Percentiles rank a stretch among this genome's conserved stretches.
Evolutionary conservation across 139 green algal species (phyloP).

Genomic region (Yamagishiella unicocca): DNA sequence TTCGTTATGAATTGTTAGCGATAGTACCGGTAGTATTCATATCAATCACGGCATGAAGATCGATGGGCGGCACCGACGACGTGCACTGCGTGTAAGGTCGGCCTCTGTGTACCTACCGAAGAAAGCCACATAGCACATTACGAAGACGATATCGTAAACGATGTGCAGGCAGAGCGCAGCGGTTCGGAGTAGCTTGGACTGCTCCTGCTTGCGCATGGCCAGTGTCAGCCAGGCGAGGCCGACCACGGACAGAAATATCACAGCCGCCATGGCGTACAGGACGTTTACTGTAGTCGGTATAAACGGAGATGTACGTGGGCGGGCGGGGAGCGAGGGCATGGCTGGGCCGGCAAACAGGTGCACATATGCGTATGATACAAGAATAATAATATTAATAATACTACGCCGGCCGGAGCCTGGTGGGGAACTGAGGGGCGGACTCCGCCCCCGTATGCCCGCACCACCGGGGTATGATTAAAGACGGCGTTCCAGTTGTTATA

Average conservation of each 20-base stretch:
- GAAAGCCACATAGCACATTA: constrained; percentile 18
- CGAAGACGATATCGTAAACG: constrained; percentile 26
- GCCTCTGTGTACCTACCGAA: neutral
- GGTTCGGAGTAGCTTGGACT: constrained; percentile 12
- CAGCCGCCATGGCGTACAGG: constrained; percentile 14
- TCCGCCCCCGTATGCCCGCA: too few relatives aligned
- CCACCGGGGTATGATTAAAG: neutral
- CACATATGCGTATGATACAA: neutral
- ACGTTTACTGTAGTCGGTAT: neutral
- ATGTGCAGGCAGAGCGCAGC: constrained; percentile 11
- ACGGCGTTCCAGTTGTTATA: neutral
- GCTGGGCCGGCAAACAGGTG: neutral
- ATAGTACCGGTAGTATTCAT: too few relatives aligned
- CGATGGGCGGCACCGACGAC: neutral
- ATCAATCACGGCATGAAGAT: neutral
- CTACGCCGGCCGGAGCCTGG: neutral
- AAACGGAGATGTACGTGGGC: neutral
- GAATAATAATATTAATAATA: neutral
- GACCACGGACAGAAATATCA: neutral
- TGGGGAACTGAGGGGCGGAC: too few relatives aligned
- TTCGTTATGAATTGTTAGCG: too few relatives aligned
- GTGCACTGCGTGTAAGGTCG: neutral
- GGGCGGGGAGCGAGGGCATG: neutral
- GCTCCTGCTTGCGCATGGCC: constrained; percentile 39
- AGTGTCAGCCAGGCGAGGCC: constrained; percentile 21